phyloP scores from a whole-genome alignment of 148 eudicot species.

The Nyssa sinensis region DNA sequence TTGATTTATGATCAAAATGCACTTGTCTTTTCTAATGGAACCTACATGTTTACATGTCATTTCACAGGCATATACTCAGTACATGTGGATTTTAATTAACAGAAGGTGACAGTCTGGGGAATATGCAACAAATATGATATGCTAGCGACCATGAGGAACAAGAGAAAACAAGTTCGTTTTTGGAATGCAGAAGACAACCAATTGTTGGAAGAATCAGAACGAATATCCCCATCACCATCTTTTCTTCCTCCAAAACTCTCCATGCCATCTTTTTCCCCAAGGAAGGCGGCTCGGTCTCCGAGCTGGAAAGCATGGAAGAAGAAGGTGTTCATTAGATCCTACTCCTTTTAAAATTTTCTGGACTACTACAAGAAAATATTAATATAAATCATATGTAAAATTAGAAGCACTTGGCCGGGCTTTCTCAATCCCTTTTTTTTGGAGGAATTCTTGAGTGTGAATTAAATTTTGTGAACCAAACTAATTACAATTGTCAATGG shows the following conservation, averaged over 20 bases:
- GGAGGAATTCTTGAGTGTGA: no score
- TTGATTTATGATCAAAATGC: no score
- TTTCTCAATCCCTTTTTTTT: no score
- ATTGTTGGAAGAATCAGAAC: conserved; percentile 19
- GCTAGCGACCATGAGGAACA: conserved; percentile 52
- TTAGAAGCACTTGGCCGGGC: no score
- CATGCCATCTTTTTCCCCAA: conserved; percentile 31
- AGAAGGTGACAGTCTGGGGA: conserved; percentile 95
- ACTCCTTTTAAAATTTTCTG: conserved; percentile 42
- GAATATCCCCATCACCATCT: not conserved
- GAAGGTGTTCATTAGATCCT: conserved; percentile 61
- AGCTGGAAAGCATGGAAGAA: conserved; percentile 64
- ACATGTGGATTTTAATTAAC: conserved; percentile 63
- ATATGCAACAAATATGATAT: conserved; percentile 91
- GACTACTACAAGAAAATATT: no score
- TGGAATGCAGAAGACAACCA: conserved; percentile 63
- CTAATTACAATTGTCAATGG: no score
- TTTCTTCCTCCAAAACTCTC: not conserved
- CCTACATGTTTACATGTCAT: not conserved
- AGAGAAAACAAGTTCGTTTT: conserved; percentile 76
- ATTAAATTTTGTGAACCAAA: no score
- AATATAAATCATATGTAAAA: no score
- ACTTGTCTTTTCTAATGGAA: no score
- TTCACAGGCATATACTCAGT: conserved; percentile 83
- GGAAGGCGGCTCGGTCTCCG: conserved; percentile 51